phyloP scores from a whole-genome alignment of 805 yeast species.

The Scheffersomyces amazonensis region DNA sequence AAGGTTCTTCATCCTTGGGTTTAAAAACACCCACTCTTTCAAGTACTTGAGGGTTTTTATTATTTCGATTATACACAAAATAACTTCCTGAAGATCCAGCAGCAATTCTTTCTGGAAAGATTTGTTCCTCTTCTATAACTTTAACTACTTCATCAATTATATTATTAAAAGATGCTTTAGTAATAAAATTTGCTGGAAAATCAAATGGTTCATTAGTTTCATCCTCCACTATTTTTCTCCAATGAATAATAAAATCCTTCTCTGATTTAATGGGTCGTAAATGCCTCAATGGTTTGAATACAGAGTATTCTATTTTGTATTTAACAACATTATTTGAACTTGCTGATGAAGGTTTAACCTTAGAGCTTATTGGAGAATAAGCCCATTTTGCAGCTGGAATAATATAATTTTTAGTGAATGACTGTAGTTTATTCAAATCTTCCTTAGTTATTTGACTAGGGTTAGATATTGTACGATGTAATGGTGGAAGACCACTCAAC shows the following conservation, averaged over 20 bases:
- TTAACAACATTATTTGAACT: conserved; percentile 1
- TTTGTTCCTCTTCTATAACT: conserved; percentile 43
- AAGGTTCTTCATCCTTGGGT: conserved; percentile 80
- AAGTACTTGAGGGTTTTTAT: conserved; percentile 1
- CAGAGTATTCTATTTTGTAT: conserved; percentile 34
- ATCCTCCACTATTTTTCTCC: conserved; percentile 11
- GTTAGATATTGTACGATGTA: conserved; percentile 6
- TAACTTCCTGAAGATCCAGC: conserved; percentile 74
- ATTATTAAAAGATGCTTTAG: conserved; percentile 26
- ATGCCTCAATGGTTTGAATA: conserved; percentile 21
- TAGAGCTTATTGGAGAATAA: conserved; percentile 16
- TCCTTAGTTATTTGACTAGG: conserved; percentile 1
- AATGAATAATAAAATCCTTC: conserved; percentile 15
- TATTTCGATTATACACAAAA: conserved; percentile 41
- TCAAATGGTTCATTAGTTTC: conserved; percentile 8
- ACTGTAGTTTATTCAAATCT: conserved; percentile 12
- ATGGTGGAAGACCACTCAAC: neutral
- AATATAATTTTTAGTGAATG: conserved; percentile 17
- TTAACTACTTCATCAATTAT: conserved; percentile 42
- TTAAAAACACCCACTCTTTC: conserved; percentile 57
- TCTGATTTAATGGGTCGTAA: conserved; percentile 13
- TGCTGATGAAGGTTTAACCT: conserved; percentile 3
- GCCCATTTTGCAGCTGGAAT: conserved; percentile 32
- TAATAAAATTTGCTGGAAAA: conserved; percentile 19
- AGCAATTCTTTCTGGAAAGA: conserved; percentile 52